Evolutionary conservation across 1,139 yeast species (phyloP), one percentile per base, ranked within the genome.

Genomic region (Nadsonia commutata): DNA sequence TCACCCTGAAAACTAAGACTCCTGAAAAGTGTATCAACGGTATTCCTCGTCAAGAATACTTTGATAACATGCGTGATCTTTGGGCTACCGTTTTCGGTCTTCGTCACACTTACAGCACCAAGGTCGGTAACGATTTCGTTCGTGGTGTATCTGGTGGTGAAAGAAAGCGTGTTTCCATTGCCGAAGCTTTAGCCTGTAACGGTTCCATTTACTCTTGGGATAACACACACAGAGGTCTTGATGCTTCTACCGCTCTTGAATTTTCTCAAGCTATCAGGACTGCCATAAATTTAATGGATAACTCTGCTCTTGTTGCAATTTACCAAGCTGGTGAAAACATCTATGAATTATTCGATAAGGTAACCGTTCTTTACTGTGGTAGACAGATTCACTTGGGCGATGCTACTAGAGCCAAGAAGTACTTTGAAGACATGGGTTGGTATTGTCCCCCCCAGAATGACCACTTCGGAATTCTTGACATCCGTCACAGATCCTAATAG

Each of bases 221-320:
- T 65, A 78, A 78, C 54, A 78, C 84, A n/a, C 78, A 85, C n/a
- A 68, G 84, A 61, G 85, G 85, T 56, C 66, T 78, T 48, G 85
- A 78, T 64, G 78, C 85, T 19, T 75, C 83, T 7, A 78, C 85
- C 18, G 85, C 85, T 20, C 67, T 78, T 51, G 84, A 78, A 54
- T 78, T 71, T 55, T 73, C 80, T 42, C 72, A 70, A 55, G 80
- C 81, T 43, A 67, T 78, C 39, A 72, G 80, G 57, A 70, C 78
- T 1, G 68, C 76, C 18, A 76, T 84, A 16, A 72, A 71, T 49
- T 59, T 76, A 54, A 62, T 73, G 57, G 67, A 68, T 46, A 67
- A 70, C 42, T 71, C 80, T 20, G 78, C 80, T 3, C 62, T 78
- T 45, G 78, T 77, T 42, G 63, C 65, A 17, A 67, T 71, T 48